phyloP scores from a whole-genome alignment of 169 alveolate genomes.

The Hammondia hammondi region DNA sequence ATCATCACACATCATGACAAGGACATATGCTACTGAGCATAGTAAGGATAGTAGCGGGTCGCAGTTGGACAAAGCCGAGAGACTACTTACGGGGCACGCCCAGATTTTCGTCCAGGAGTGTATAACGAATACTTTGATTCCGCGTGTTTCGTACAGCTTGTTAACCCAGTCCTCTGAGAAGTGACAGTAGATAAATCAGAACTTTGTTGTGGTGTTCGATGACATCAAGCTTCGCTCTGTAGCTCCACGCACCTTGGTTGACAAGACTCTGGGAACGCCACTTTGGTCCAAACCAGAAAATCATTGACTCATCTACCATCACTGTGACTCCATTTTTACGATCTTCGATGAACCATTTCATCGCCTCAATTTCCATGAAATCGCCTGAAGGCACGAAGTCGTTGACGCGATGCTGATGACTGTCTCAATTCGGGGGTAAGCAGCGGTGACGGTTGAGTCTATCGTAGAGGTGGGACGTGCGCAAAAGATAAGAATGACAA shows the following conservation, averaged over 20 bases:
- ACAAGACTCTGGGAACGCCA: conserved; percentile 63
- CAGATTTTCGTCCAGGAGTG: conserved; percentile 71
- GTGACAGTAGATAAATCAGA: not conserved
- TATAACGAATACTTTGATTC: conserved; percentile 42
- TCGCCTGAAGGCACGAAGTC: conserved; percentile 32
- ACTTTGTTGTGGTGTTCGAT: not conserved
- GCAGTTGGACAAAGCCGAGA: not conserved
- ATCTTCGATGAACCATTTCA: conserved; percentile 36
- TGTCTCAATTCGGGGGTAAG: no score
- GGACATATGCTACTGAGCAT: not conserved
- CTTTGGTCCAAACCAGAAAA: conserved; percentile 47
- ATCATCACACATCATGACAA: not conserved
- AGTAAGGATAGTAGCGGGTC: not conserved
- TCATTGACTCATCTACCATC: conserved; percentile 66
- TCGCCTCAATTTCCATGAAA: conserved; percentile 17
- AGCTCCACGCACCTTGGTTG: conserved; percentile 39
- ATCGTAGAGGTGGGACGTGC: no score
- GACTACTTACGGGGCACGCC: conserved; percentile 62
- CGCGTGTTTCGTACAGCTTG: not conserved
- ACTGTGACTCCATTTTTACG: conserved; percentile 12
- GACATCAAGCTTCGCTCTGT: not conserved
- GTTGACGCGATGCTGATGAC: no score
- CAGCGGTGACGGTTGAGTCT: no score
- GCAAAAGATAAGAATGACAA: no score
- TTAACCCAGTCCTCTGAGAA: conserved; percentile 33